Evolutionary conservation across 177 flowering plant genomes (phyloP).

Genomic region (Vitis hybrid): DNA sequence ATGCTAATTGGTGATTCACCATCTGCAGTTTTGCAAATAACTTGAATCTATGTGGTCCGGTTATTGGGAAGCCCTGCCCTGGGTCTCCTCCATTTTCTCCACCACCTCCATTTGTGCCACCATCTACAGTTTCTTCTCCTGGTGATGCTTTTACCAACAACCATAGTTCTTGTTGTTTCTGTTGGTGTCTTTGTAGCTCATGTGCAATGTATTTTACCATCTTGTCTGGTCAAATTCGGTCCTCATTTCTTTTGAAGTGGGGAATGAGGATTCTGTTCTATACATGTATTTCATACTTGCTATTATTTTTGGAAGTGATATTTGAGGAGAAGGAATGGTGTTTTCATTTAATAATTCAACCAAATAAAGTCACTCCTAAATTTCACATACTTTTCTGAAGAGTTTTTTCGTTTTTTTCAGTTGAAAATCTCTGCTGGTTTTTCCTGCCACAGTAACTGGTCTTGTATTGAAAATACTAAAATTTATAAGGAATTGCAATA

Average conservation of each 20-base stretch:
- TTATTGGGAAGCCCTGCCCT: slow-evolving; percentile 35
- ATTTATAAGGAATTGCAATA: neutral
- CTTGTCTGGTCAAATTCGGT: too few relatives aligned
- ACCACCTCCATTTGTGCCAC: slow-evolving; percentile 37
- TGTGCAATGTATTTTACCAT: too few relatives aligned
- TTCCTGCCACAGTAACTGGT: neutral
- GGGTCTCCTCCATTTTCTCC: slow-evolving; percentile 50
- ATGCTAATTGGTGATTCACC: neutral
- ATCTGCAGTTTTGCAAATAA: slow-evolving; percentile 46
- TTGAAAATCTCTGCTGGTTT: neutral
- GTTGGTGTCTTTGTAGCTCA: neutral
- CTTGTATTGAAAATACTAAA: neutral
- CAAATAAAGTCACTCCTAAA: neutral
- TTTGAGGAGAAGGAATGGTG: neutral
- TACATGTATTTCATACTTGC: too few relatives aligned
- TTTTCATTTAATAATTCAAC: neutral
- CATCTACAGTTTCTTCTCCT: slow-evolving; percentile 22
- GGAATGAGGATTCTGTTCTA: too few relatives aligned
- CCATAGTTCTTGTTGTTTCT: neutral
- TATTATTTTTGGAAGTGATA: neutral
- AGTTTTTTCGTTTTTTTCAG: neutral
- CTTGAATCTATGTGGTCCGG: slow-evolving; percentile 34
- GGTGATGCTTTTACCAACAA: neutral
- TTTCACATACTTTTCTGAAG: neutral
- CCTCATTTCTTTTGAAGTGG: too few relatives aligned